Evolutionary conservation across 2,329 filamentous ascomycete species (phyloP).

Genomic region (Diaporthe ilicicola): DNA sequence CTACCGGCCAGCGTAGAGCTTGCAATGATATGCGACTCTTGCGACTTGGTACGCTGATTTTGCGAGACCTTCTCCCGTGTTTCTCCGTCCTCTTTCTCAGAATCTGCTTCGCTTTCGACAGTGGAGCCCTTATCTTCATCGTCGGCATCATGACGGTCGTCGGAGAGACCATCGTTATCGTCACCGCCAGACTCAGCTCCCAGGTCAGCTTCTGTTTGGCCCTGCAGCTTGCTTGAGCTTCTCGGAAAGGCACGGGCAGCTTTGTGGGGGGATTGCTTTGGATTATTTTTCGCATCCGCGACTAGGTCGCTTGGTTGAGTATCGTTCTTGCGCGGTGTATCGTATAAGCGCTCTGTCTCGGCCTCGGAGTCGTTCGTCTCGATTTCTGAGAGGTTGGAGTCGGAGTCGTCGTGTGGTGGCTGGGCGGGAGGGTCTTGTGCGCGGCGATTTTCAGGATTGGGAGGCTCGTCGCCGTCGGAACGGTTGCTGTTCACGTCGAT

Average conservation of each 20-base stretch:
- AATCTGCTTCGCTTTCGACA: slow-evolving; percentile 47
- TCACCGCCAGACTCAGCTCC: slow-evolving; percentile 48
- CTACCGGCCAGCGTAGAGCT: slow-evolving; percentile 32
- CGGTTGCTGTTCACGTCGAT: slow-evolving; percentile 45
- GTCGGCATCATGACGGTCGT: slow-evolving; percentile 38
- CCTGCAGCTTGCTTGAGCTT: slow-evolving; percentile 80
- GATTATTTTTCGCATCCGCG: slow-evolving; percentile 1
- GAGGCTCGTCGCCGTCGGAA: slow-evolving; percentile 37
- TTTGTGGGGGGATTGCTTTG: slow-evolving; percentile 60
- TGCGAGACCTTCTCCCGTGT: slow-evolving; percentile 40
- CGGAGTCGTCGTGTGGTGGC: slow-evolving; percentile 44
- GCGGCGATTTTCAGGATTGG: slow-evolving; percentile 33
- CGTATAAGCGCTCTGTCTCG: slow-evolving; percentile 91
- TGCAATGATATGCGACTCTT: slow-evolving; percentile 31
- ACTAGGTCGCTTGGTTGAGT: slow-evolving; percentile 7
- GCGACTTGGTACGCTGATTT: slow-evolving; percentile 33
- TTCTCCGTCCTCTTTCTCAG: slow-evolving; percentile 39
- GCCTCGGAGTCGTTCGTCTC: slow-evolving; percentile 78
- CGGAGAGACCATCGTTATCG: slow-evolving; percentile 50
- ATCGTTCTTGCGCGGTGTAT: slow-evolving; percentile 74
- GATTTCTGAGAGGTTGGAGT: slow-evolving; percentile 62
- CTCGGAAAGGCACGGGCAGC: slow-evolving; percentile 62
- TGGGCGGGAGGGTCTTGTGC: slow-evolving; percentile 37
- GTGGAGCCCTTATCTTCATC: slow-evolving; percentile 47
- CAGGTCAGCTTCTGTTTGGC: slow-evolving; percentile 47